Base-by-base conservation (phyloP, 441 rosid species). In the Manihot esculenta region DNA sequence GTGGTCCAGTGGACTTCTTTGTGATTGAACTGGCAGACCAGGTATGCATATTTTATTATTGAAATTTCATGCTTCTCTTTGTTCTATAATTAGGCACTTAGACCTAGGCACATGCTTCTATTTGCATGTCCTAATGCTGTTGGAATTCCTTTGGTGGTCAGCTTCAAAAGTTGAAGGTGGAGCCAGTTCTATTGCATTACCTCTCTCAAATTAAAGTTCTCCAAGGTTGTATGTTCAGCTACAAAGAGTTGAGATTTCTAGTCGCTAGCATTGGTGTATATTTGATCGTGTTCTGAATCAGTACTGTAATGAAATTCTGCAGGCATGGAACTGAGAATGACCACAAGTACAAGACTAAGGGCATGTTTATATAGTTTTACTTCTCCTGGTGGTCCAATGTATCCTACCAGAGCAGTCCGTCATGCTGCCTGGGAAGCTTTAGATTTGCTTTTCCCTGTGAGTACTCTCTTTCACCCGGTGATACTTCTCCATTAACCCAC, bases 381-480 rank as follows among this genome's bases (percentile, higher is more conserved):
- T 33, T 91, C 98, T 54, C 99, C 99, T 0, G 98, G 99, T 21
- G 99, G 98, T 64, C 99, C 97, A 56, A 91, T 96, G 97, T 93
- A 93, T 79, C 99, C 99, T 11, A 93, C 99, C 27, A 91, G 99
- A 84, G 94, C 84, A 71, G 99, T 96, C 69, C 97, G 97, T 44
- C 99, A 93, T 90, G 98, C 99, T 49, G 97, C 97, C 24, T 95
- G 99, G 99, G 97, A 87, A 73, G 84, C 98, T 63, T 83, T 95
- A 64, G 97, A 95, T 83, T 85, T 83, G 23, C 97, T 95, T 72
- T 96, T 87, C 68, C 99, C 99, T 0, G 99, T 93, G 70, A 93
- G 99, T 88, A 70, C 51, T 62, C 5, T 60, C 35, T 45, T 38
- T n/a, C 20, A 7, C 17, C 57, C 27, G 23, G 26, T 2, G 70